These are phyloP conservation scores for Scutellaria galericulata DNA, from an alignment of 257 asterid genomes.

Conservation along the genomic window DNA sequence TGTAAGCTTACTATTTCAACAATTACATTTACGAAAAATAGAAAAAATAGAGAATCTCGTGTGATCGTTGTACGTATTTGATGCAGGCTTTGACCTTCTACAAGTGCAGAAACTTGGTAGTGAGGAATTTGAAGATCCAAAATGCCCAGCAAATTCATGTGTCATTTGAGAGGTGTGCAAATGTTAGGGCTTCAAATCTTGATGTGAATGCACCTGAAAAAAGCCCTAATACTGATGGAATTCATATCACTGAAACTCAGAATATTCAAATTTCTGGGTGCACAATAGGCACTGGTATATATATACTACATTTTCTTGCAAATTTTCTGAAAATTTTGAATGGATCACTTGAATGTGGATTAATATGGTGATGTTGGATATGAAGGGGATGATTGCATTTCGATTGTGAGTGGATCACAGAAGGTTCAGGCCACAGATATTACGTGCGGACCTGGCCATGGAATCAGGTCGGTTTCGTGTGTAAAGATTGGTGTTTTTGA, in stretches of 20 bases:
- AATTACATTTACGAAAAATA: too few relatives aligned
- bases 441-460: slow-evolving; percentile 94
- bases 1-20: slow-evolving; percentile 43
- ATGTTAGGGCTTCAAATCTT: slow-evolving; percentile 57
- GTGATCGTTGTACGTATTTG: too few relatives aligned
- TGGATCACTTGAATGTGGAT: too few relatives aligned
- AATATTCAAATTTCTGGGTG: slow-evolving; percentile 56
- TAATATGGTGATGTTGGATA: slow-evolving; percentile 1
- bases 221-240: slow-evolving; percentile 94
- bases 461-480: slow-evolving; percentile 62
- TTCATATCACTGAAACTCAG: slow-evolving; percentile 63
- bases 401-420: slow-evolving; percentile 69
- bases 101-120: slow-evolving; percentile 58
- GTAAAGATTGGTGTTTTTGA: background rate
- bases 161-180: slow-evolving; percentile 54
- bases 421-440: slow-evolving; percentile 52
- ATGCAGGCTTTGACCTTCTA: slow-evolving; percentile 76
- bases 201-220: slow-evolving; percentile 59
- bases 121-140: slow-evolving; percentile 55
- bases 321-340: background rate
- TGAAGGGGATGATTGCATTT: slow-evolving; percentile 90
- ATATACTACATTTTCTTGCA: background rate
- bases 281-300: slow-evolving; percentile 68
- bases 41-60: too few relatives aligned
- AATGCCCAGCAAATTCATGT: slow-evolving; percentile 80